Base-by-base conservation (phyloP, 1,139 yeast genomes). In the Geotrichum klebahnii region DNA sequence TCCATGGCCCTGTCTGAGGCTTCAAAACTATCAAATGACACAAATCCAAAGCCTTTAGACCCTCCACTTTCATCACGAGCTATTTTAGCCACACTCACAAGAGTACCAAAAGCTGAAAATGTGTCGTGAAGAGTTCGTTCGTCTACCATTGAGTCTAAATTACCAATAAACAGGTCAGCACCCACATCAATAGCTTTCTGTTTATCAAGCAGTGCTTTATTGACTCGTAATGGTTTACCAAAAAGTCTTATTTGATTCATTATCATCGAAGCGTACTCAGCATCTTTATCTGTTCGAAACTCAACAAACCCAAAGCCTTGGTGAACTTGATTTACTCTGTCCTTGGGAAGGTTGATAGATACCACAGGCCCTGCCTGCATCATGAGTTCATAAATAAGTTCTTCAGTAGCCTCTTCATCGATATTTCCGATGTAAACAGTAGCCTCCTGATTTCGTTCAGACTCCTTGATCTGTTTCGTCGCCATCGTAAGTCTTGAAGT, bases 261-360 rank as follows among this genome's bases (percentile, higher is more conserved):
- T 0, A 86, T 68, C 53, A 77, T 75, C 33, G 77, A 66, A 0
- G 82, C 88, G 61, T 90, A 92, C 14, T 81, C 84, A 0, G 87
- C 84, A 60, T 89, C 96, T 20, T 67, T 72, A 2, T 70, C 69
- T 9, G 75, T 71, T 49, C 74, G 69, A 60, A 85, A 83, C 63
- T 87, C 95, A 1, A 86, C 82, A 67, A 92, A 92, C 10, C 96
- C 97, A 68, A 74, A 92, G 16, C 97, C 97, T 62, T 84, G 95
- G 61, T 84, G 89, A 1, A 78, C 73, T 54, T 79, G 79, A 38
- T 80, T 70, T 3, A 88, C 74, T 57, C 90, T 74, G 62, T 89
- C 97, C 60, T 80, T 81, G 3, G 97, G 97, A 59, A 92, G 72
- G 58, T 83, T 77, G 10, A 92, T 75, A 31, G 79, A 74, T 44